A percentile compares a stretch with the other conserved stretches of the same genome.
phyloP scores from a whole-genome alignment of 805 yeast genomes.

The Lipomyces kockii region DNA sequence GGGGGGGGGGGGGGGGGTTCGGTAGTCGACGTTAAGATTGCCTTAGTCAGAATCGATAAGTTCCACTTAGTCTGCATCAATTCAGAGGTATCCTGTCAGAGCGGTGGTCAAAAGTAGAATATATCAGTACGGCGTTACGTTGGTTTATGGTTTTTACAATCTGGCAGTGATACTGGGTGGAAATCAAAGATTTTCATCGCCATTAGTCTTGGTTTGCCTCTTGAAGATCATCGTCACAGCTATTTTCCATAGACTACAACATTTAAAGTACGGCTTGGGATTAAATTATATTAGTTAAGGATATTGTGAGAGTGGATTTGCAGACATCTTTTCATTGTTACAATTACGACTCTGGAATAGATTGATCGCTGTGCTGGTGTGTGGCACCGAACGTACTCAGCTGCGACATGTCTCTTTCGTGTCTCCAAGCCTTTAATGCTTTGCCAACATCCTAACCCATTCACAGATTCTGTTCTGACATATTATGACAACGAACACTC shows the following conservation, averaged over 20 bases:
- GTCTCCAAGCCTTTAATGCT: neutral
- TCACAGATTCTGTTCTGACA: neutral
- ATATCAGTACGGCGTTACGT: neutral
- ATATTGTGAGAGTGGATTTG: neutral
- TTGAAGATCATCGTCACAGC: neutral
- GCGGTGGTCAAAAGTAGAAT: neutral
- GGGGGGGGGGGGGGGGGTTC: no score
- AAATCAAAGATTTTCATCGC: neutral
- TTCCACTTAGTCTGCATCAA: neutral
- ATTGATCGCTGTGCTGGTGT: neutral
- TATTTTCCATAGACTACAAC: neutral
- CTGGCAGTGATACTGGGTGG: neutral
- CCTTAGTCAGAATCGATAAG: neutral
- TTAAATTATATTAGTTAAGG: neutral
- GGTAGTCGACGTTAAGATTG: neutral
- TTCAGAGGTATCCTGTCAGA: neutral
- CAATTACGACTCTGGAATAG: neutral
- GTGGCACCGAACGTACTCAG: neutral
- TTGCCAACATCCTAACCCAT: neutral
- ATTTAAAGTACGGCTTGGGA: neutral
- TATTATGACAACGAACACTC: neutral
- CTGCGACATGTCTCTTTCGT: neutral
- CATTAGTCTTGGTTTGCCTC: neutral
- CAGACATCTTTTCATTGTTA: neutral
- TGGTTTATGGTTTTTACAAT: neutral